Conservation (phyloP, 306 rosid genomes). For the Sindora glabra region DNA sequence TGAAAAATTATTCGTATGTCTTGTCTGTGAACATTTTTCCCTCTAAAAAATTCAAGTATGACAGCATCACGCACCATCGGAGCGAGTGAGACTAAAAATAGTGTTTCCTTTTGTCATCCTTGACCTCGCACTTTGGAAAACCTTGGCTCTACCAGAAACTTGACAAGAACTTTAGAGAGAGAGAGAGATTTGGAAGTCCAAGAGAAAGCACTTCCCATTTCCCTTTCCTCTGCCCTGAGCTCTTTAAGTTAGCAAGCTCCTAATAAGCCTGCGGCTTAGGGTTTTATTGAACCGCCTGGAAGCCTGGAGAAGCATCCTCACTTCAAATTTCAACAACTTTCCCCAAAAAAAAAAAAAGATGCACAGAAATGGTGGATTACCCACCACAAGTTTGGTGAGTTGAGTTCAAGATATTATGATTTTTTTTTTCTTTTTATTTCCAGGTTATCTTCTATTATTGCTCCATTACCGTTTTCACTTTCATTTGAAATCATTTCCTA, state of each 20-base stretch:
- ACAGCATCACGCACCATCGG: slow-evolving; percentile 24
- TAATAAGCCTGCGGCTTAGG: slow-evolving; percentile 25
- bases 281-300: slow-evolving; percentile 9
- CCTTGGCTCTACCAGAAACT: slow-evolving; percentile 28
- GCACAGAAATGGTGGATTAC: slow-evolving; percentile 17
- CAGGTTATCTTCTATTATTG: neutral
- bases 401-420: neutral
- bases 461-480: slow-evolving; percentile 4
- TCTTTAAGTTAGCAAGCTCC: neutral
- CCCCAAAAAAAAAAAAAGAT: too few species aligned
- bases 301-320: neutral
- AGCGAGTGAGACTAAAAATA: slow-evolving; percentile 19
- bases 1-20: too few species aligned
- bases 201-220: slow-evolving; percentile 10
- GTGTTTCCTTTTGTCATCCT: slow-evolving; percentile 34
- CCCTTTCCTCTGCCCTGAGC: slow-evolving; percentile 27
- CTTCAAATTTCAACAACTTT: neutral
- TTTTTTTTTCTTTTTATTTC: neutral
- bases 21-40: too few species aligned
- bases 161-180: slow-evolving; percentile 1
- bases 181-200: neutral
- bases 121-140: slow-evolving; percentile 25
- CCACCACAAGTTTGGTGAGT: slow-evolving; percentile 43
- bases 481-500: slow-evolving; percentile 15
- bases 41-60: too few species aligned